Base-by-base conservation (phyloP, 768 basidiomycete species). In the Gelatoporia subvermispora region DNA sequence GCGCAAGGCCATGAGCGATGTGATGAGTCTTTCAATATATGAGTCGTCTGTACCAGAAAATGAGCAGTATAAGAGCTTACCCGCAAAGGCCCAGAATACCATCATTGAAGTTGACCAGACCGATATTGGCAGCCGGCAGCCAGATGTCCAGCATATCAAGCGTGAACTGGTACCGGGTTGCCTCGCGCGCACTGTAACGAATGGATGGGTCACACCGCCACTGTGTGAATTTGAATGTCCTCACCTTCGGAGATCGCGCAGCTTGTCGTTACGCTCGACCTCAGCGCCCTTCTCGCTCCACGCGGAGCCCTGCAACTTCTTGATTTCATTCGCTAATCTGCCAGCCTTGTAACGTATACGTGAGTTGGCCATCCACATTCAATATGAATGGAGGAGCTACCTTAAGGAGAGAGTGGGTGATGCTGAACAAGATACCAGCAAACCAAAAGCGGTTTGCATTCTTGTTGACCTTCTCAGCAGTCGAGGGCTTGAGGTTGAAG, bases 131-230 rank as follows among this genome's bases (percentile, higher is more conserved):
- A 7, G 92, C 88, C 4, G 96, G 96, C 58, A 94, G 82, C 83
- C 86, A 94, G 50, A 93, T 67, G 63, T 99, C 96, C 49, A 93
- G 72, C 17, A 81, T 60, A 65, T 99, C 96, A 50, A 89, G 82
- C 47, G 85, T 68, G 57, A 98, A 78, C 66, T 98, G 96, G 54
- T 80, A 79, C 23, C 84, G 80, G 24, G 83, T 76, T 4, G 77
- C 80, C 41, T 75, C 72, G 41, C 83, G 81, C 59, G 85, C 76
- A 36, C 84, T 87, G 58, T 9, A 13, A 7, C 28, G 18, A 11
- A 7, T 13, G 11, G 24, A 10, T 36, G 16, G 17, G 3, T 37
- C 39, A 9, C 10, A 16, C n/a, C 31, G 11, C 3, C 37, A 49
- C 28, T 41, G 50, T 45, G 40, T 20, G 40, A 35, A 48, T 34